phyloP scores from a whole-genome alignment of 1,284 basidiomycete species.

The Singerocomus inundabilis region DNA sequence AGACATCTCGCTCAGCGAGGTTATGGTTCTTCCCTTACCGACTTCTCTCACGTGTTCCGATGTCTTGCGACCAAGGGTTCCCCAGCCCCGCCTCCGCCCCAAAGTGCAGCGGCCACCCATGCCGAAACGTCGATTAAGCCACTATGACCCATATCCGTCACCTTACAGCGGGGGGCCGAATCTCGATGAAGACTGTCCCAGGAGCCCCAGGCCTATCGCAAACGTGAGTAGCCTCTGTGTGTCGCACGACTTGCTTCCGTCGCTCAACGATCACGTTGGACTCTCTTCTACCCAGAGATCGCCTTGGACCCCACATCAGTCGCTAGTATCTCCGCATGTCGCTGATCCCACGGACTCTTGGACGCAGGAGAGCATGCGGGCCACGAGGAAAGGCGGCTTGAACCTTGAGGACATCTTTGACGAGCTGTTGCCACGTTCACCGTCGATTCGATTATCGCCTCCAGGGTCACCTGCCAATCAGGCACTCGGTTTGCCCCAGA shows the following conservation, averaged over 20 bases:
- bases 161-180: not conserved
- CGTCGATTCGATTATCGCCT: constrained; percentile 25
- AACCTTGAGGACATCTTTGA: constrained; percentile 22
- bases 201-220: constrained; percentile 10
- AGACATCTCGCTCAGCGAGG: constrained; percentile 21
- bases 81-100: constrained; percentile 23
- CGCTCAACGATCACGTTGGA: not conserved
- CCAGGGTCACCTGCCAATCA: constrained; percentile 14
- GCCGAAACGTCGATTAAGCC: constrained; percentile 24
- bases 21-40: constrained; percentile 6
- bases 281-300: constrained; percentile 5
- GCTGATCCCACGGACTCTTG: not conserved
- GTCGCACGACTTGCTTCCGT: not conserved
- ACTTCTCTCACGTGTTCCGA: not conserved
- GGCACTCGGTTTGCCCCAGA: constrained; percentile 1
- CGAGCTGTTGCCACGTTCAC: constrained; percentile 14
- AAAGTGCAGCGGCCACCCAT: constrained; percentile 27
- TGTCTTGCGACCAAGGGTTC: not conserved
- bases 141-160: constrained; percentile 7
- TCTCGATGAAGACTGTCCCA: constrained; percentile 9
- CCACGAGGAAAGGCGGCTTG: not conserved
- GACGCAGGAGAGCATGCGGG: not conserved
- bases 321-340: constrained; percentile 7
- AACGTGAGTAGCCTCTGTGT: constrained; percentile 17
- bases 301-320: constrained; percentile 19